A percentile compares a stretch with the other conserved stretches of the same genome.
Evolutionary conservation across 495 filamentous ascomycete genomes (phyloP).

Genomic region (Aspergillus baeticus): DNA sequence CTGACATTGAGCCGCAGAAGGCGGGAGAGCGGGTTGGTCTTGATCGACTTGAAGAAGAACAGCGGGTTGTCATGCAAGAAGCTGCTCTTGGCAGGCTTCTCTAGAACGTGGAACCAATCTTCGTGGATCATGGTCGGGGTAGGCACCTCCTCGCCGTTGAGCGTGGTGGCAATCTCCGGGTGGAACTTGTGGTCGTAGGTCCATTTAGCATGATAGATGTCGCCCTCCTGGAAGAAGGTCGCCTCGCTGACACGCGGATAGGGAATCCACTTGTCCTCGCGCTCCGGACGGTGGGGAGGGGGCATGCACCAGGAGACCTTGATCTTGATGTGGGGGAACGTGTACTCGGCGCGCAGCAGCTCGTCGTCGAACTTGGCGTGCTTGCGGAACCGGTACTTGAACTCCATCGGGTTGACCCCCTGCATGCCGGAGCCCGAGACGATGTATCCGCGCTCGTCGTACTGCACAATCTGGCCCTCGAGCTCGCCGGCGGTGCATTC

Average conservation of each 20-base stretch:
- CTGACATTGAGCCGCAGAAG: constrained; percentile 46
- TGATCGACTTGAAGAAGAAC: constrained; percentile 45
- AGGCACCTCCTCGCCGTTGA: constrained; percentile 49
- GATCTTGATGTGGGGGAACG: constrained; percentile 50
- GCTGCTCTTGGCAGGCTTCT: constrained; percentile 52
- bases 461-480: constrained; percentile 45
- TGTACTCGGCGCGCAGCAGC: constrained; percentile 55
- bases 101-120: constrained; percentile 53
- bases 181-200: constrained; percentile 62
- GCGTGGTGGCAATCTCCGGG: constrained; percentile 53
- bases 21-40: constrained; percentile 41
- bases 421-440: constrained; percentile 51
- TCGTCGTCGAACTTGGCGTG: constrained; percentile 53
- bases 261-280: constrained; percentile 58
- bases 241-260: constrained; percentile 56
- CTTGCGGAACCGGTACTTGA: constrained; percentile 57
- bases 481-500: constrained; percentile 45
- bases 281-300: constrained; percentile 46
- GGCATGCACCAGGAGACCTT: constrained; percentile 57
- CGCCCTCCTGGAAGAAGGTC: constrained; percentile 48
- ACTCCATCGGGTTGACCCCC: constrained; percentile 50
- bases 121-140: constrained; percentile 57
- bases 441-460: constrained; percentile 52
- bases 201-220: constrained; percentile 53
- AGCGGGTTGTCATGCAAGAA: constrained; percentile 58